A percentile compares a stretch with the other conserved stretches of the same genome.
Conservation (phyloP, 2,329 filamentous ascomycete genomes). For the Chaetothyriales sp. region DNA sequence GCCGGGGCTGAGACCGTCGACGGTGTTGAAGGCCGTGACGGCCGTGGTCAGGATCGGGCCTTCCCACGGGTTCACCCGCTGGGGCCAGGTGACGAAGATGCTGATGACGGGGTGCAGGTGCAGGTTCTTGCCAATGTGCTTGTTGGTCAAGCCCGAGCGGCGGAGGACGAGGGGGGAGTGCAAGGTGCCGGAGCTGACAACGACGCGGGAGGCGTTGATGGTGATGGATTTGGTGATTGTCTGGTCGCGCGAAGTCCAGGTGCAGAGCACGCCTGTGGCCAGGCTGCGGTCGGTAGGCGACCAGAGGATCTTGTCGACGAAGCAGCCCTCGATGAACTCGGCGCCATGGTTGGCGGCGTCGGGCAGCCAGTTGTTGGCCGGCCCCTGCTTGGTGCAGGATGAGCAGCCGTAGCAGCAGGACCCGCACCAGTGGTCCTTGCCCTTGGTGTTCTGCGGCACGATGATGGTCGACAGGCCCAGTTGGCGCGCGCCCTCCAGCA, state of each 20-base stretch:
- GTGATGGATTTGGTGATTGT: constrained; percentile 48
- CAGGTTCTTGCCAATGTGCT: constrained; percentile 68
- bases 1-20: constrained; percentile 61
- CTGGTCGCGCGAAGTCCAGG: constrained; percentile 59
- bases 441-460: constrained; percentile 68
- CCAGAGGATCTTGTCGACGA: constrained; percentile 58
- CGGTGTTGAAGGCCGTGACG: constrained; percentile 47
- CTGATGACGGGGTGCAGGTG: constrained; percentile 57
- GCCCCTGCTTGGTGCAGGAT: constrained; percentile 63
- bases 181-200: constrained; percentile 64
- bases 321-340: constrained; percentile 70
- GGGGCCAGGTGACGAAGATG: constrained; percentile 11
- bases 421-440: constrained; percentile 60
- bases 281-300: constrained; percentile 34
- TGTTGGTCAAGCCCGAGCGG: constrained; percentile 68
- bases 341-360: constrained; percentile 67
- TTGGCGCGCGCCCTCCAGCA: constrained; percentile 63
- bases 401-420: constrained; percentile 48
- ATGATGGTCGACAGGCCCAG: constrained; percentile 57
- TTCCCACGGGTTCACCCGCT: constrained; percentile 29
- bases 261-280: constrained; percentile 58
- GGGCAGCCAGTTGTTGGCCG: constrained; percentile 61
- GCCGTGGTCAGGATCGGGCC: constrained; percentile 62
- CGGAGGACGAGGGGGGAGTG: constrained; percentile 63
- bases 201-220: constrained; percentile 66